Percentiles rank a stretch among this genome's conserved stretches.
Evolutionary conservation across 2,329 filamentous ascomycete genomes (phyloP).

Genomic region (Exophiala bonariae): DNA sequence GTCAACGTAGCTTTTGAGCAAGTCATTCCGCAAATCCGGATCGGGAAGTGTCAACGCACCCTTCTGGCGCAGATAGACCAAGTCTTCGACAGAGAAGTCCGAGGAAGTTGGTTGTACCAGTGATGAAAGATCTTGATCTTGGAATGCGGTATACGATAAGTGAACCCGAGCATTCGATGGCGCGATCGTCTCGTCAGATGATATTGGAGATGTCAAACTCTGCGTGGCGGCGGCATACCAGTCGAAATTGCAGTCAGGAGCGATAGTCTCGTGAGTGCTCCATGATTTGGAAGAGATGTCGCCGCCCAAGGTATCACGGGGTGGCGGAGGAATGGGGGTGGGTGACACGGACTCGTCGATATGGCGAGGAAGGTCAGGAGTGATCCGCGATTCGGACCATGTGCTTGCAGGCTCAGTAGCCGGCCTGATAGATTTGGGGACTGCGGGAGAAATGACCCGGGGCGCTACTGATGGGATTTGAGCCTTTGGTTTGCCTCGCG

Average conservation of each 20-base stretch:
- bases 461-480: not conserved
- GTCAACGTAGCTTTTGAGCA: constrained; percentile 78
- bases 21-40: constrained; percentile 69
- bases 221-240: no score
- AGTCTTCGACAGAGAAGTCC: constrained; percentile 76
- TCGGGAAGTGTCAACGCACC: constrained; percentile 77
- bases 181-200: not conserved
- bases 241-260: not conserved
- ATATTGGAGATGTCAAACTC: not conserved
- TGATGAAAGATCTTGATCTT: not conserved
- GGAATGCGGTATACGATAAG: not conserved
- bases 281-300: not conserved
- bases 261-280: no score
- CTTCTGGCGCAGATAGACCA: constrained; percentile 78
- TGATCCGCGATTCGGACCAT: not conserved
- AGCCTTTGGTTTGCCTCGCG: not conserved
- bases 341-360: not conserved
- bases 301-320: no score
- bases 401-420: not conserved
- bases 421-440: not conserved
- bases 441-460: not conserved
- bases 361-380: not conserved
- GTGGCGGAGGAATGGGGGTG: no score
- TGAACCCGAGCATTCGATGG: not conserved
- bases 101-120: constrained; percentile 78